Evolutionary conservation across 768 basidiomycete genomes (phyloP).

Genomic region (Trametes gibbosa): DNA sequence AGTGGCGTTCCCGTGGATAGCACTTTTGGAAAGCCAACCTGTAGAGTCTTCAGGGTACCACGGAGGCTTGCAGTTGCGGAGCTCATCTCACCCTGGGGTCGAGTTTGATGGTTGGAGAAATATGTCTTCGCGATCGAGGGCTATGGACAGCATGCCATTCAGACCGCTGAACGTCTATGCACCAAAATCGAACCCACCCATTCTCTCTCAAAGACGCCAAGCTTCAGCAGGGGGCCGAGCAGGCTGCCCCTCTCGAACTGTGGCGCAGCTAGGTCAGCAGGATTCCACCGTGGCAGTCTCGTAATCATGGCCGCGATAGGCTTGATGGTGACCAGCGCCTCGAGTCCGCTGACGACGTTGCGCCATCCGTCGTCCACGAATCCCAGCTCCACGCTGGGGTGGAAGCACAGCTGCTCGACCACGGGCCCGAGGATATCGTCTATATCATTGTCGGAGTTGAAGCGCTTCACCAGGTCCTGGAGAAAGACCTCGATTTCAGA

Average conservation of each 20-base stretch:
- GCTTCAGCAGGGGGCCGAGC: constrained; percentile 79
- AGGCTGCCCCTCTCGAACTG: constrained; percentile 66
- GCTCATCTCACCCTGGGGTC: constrained; percentile 70
- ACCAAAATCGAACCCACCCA: constrained; percentile 54
- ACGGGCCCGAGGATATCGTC: constrained; percentile 78
- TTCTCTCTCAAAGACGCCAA: constrained; percentile 86
- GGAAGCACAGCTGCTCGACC: constrained; percentile 57
- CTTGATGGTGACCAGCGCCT: constrained; percentile 78
- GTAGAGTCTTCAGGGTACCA: constrained; percentile 81
- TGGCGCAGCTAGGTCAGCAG: constrained; percentile 50
- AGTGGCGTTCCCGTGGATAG: background rate
- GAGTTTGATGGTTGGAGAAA: constrained; percentile 83
- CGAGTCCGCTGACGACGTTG: constrained; percentile 77
- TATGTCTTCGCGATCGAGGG: constrained; percentile 74
- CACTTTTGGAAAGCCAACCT: constrained; percentile 44
- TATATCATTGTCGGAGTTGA: constrained; percentile 76
- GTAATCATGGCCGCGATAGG: constrained; percentile 80
- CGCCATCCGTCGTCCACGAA: constrained; percentile 84
- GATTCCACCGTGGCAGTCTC: constrained; percentile 71
- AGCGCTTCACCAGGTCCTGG: constrained; percentile 77
- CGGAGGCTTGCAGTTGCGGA: constrained; percentile 83
- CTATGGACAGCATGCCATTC: constrained; percentile 37
- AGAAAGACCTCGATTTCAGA: constrained; percentile 79
- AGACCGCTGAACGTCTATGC: background rate
- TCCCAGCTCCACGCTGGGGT: constrained; percentile 66